A percentile compares a stretch with the other conserved stretches of the same genome.
Evolutionary conservation across 257 asterid species (phyloP).

Genomic region (Lycium ferocissimum): DNA sequence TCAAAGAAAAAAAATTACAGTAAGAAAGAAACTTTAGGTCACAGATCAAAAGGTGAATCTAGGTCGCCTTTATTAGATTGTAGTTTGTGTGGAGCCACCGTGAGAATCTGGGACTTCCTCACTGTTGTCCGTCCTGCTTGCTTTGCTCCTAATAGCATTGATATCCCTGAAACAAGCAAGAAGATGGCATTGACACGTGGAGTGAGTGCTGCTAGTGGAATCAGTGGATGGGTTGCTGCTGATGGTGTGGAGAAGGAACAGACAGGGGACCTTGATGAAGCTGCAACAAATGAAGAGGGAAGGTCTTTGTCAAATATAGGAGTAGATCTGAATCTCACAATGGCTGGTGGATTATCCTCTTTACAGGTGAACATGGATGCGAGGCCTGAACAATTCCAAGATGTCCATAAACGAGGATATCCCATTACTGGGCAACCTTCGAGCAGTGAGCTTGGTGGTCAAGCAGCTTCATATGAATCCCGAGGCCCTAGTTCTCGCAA

Average conservation of each 20-base stretch:
- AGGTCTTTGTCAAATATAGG: conserved; percentile 82
- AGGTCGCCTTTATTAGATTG: conserved; percentile 95
- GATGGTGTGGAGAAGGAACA: conserved; percentile 82
- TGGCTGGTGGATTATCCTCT: conserved; percentile 83
- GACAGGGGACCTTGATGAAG: conserved; percentile 82
- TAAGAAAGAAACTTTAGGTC: conserved; percentile 53
- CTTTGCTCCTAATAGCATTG: conserved; percentile 75
- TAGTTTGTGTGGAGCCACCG: conserved; percentile 98
- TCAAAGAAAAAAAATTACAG: conserved; percentile 60
- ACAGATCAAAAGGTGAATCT: conserved; percentile 71
- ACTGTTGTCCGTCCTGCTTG: conserved; percentile 80
- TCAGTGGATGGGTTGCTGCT: conserved; percentile 88
- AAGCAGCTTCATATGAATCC: conserved; percentile 96
- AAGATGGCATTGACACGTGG: conserved; percentile 91
- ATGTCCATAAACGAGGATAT: conserved; percentile 60
- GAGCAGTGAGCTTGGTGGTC: conserved; percentile 95
- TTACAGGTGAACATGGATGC: conserved; percentile 62
- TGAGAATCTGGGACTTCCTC: conserved; percentile 90
- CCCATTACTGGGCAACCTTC: conserved; percentile 80
- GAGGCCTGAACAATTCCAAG: conserved; percentile 60
- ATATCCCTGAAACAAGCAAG: conserved; percentile 85
- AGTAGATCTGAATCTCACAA: conserved; percentile 81
- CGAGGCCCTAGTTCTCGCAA: conserved; percentile 96
- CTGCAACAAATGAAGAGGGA: conserved; percentile 81
- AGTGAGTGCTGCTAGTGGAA: conserved; percentile 98